These are phyloP conservation scores for Bocquillonia castaneifolia DNA, from an alignment of 441 rosid genomes.

Conservation along the genomic window DNA sequence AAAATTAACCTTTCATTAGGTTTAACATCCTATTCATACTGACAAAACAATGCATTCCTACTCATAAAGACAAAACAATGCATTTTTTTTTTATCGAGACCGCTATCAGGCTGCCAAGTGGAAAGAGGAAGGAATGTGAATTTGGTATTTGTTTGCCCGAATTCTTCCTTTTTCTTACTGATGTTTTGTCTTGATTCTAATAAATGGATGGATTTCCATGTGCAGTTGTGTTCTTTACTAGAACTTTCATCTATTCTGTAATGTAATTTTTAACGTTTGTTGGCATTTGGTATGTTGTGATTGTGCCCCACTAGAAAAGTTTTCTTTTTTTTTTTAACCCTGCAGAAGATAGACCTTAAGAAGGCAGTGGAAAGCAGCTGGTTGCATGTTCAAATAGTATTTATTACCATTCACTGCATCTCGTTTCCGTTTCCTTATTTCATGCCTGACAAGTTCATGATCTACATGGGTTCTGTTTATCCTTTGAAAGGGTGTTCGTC, in stretches of 20 bases:
- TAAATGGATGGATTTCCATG: not conserved
- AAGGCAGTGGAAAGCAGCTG: not conserved
- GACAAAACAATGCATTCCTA: conserved; percentile 9
- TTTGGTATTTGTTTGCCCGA: conserved; percentile 12
- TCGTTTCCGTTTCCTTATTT: too few species aligned
- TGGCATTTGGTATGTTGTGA: conserved; percentile 4
- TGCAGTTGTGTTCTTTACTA: conserved; percentile 6
- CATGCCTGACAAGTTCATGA: not conserved
- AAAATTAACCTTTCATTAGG: conserved; percentile 9
- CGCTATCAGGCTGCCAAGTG: conserved; percentile 14
- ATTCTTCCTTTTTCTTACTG: not conserved
- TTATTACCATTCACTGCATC: too few species aligned
- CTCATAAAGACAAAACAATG: conserved; percentile 15
- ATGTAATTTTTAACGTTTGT: conserved; percentile 6
- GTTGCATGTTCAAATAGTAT: not conserved
- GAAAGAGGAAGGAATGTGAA: conserved; percentile 22
- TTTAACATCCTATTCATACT: conserved; percentile 5
- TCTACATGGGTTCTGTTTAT: not conserved
- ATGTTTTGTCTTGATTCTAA: conserved; percentile 6
- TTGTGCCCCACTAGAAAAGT: not conserved
- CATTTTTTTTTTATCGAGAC: not conserved
- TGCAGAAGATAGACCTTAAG: not conserved
- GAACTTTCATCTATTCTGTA: not conserved
- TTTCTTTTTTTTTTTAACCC: too few species aligned
- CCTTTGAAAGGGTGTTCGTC: not conserved